These are phyloP conservation scores for Ambrosia artemisiifolia DNA, from an alignment of 129 eudicot species.

Conservation along the genomic window DNA sequence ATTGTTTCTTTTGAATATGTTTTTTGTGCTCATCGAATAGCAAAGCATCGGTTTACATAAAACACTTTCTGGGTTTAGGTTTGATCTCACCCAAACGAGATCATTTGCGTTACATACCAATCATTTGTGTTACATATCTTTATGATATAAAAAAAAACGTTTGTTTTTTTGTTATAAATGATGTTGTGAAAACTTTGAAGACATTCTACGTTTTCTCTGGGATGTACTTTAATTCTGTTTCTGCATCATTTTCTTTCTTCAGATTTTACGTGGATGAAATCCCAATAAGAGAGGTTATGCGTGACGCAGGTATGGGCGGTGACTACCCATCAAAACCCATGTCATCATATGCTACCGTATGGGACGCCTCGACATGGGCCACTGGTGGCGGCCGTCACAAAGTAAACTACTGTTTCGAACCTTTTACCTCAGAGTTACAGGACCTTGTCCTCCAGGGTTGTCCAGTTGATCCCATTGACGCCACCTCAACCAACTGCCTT, in stretches of 20 bases:
- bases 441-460: conserved; percentile 85
- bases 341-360: conserved; percentile 84
- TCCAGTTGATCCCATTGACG: conserved; percentile 59
- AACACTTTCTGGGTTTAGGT: no score
- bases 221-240: not conserved
- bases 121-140: no score
- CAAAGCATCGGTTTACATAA: no score
- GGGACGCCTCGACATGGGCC: conserved; percentile 94
- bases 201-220: no score
- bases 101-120: no score
- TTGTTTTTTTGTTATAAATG: no score
- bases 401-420: conserved; percentile 62
- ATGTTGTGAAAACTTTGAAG: no score
- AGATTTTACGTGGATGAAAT: conserved; percentile 84
- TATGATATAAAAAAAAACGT: no score
- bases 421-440: conserved; percentile 57
- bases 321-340: conserved; percentile 93
- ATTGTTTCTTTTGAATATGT: not conserved
- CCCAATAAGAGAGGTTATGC: conserved; percentile 61
- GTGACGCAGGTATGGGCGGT: conserved; percentile 58
- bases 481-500: conserved; percentile 45
- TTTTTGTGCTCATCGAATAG: no score
- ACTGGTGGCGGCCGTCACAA: conserved; percentile 64
- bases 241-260: not conserved
- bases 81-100: no score